phyloP scores from a whole-genome alignment of 2,329 filamentous ascomycete species.

The Verticillium longisporum region DNA sequence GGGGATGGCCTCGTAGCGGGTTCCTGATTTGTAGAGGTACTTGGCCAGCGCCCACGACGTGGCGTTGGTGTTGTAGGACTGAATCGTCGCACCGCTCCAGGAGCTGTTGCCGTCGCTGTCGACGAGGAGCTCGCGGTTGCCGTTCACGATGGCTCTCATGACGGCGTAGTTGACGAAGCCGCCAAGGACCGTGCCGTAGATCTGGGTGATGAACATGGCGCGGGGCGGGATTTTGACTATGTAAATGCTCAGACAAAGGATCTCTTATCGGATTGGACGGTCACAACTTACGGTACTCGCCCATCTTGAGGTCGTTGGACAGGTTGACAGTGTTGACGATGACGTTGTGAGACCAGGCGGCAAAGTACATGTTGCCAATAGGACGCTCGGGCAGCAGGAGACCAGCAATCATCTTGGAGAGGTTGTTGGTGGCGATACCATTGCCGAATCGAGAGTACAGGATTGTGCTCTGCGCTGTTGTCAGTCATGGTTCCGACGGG shows the following conservation, averaged over 20 bases:
- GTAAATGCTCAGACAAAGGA: constrained; percentile 5
- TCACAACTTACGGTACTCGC: constrained; percentile 42
- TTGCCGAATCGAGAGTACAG: constrained; percentile 47
- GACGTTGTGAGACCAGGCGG: constrained; percentile 51
- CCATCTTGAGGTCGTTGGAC: constrained; percentile 49
- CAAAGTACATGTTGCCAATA: constrained; percentile 52
- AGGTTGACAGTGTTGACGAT: constrained; percentile 43
- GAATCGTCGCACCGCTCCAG: constrained; percentile 48
- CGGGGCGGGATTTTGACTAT: constrained; percentile 48
- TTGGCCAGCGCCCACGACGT: constrained; percentile 43
- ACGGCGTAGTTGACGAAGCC: constrained; percentile 47
- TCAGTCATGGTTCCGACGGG: too few species aligned
- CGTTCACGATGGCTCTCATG: constrained; percentile 46
- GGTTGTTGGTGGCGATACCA: constrained; percentile 51
- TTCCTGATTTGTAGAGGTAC: constrained; percentile 42
- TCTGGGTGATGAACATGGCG: constrained; percentile 48
- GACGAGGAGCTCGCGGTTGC: constrained; percentile 38
- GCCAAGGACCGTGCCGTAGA: constrained; percentile 48
- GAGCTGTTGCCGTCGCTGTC: constrained; percentile 37
- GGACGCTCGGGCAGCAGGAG: constrained; percentile 42
- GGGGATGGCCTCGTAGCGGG: constrained; percentile 39
- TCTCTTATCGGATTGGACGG: fast-evolving
- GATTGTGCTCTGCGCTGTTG: constrained; percentile 34
- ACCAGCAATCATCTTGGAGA: constrained; percentile 51
- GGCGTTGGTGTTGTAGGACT: constrained; percentile 40